Percentiles rank a stretch among this genome's conserved stretches.
Conservation (phyloP, 163 green algal genomes). For the Prototheca stagnorum region DNA sequence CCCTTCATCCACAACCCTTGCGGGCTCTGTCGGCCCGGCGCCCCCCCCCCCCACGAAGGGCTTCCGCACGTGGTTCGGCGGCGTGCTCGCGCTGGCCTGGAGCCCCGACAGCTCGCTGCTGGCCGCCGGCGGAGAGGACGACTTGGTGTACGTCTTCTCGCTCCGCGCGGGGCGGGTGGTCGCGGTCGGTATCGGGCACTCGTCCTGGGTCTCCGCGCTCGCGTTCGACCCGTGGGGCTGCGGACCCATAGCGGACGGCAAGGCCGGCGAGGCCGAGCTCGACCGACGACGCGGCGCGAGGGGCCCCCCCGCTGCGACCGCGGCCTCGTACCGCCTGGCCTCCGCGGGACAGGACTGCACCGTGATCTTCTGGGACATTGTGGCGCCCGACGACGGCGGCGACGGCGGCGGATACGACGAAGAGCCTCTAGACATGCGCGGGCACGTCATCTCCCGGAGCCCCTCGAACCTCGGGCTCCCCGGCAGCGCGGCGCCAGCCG, state of each 20-base stretch:
- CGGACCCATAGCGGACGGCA: no score
- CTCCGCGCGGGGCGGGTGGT: conserved; percentile 34
- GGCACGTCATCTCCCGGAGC: no score
- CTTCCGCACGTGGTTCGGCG: conserved; percentile 47
- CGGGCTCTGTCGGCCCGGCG: no score
- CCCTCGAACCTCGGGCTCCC: no score
- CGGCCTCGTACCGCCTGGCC: conserved; percentile 38
- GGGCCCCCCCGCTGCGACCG: no score
- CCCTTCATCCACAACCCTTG: no score
- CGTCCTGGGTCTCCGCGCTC: conserved; percentile 52
- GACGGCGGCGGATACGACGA: no score
- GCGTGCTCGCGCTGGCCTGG: conserved; percentile 48
- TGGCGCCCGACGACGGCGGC: no score
- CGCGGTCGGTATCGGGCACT: conserved; percentile 53
- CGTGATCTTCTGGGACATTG: conserved; percentile 21
- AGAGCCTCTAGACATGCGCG: no score
- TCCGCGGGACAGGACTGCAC: conserved; percentile 37
- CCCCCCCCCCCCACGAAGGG: background rate
- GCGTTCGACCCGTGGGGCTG: conserved; percentile 62
- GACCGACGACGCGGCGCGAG: background rate
- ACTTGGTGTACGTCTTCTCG: conserved; percentile 56
- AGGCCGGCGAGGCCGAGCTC: background rate
- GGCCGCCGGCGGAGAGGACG: conserved; percentile 64
- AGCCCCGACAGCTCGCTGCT: conserved; percentile 50
- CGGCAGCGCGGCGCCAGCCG: no score